Evolutionary conservation across 129 eudicot genomes (phyloP), one percentile per base, ranked within the genome.

Genomic region (Flaveria robusta): DNA sequence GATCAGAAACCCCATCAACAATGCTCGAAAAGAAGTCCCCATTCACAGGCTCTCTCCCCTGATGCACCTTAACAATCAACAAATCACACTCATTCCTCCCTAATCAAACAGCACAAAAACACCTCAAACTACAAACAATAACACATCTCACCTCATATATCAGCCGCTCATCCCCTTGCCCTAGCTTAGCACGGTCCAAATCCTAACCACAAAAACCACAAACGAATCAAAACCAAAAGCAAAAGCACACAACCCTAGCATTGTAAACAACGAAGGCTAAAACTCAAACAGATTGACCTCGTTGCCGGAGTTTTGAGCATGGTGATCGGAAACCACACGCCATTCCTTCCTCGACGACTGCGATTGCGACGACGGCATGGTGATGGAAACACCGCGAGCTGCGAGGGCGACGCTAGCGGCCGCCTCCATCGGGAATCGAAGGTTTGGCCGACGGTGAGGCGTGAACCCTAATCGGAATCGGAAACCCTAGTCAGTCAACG

Each of bases 341-440:
- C 97, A 89, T 87, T 94, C 93, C 72, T 87, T 94, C 26, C 90
- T 90, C 22, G 89, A 83, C 65, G 86, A 50, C 66, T 88, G 96
- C 23, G 96, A 78, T 27, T 81, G 81, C 18, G 90, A 74, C 7
- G 91, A 75, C 14, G 84, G 79, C 83, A 86, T 77, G 52, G 94
- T 77, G 43, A 86, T 49, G 22, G 96, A 78, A 66, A 85, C 86
- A 52, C 91, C 90, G 27, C 96, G 90, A 1, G 86, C 89, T 16
- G 85, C 92, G 75, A 81, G 83, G 58, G 88, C 85, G 69, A 71
- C 86, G 60, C 85, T 82, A 24, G 89, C 88, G 79, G 91, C 87
- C 74, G 89, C 90, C 84, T 91, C 98, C 98, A 94, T 94, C 50
- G 49, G 13, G 0, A 67, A 74, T 64, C 34, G 34, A 24, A 10